phyloP scores from a whole-genome alignment of 305 asterid species.

The Fraxinus velutina region DNA sequence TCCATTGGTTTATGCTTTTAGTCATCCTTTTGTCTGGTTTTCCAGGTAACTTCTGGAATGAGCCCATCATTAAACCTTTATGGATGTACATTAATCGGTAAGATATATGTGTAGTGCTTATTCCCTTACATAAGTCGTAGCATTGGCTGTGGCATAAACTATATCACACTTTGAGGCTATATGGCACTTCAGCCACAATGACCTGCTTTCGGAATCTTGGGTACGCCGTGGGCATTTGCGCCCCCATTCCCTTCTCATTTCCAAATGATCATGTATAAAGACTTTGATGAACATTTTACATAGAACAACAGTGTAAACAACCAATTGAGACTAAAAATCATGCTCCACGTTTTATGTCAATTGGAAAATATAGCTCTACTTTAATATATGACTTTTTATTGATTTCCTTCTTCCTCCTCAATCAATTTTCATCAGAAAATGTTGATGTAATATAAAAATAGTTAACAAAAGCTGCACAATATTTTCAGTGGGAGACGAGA shows the following conservation, averaged over 20 bases:
- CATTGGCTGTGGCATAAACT: background rate
- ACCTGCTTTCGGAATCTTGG: slow-evolving; percentile 13
- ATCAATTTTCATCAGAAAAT: background rate
- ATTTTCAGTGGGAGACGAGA: background rate
- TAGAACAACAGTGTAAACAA: background rate
- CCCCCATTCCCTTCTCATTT: background rate
- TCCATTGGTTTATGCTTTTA: background rate
- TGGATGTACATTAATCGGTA: slow-evolving; percentile 83
- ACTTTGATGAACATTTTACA: background rate
- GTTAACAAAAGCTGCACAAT: background rate
- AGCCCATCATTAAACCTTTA: slow-evolving; percentile 74
- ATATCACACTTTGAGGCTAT: background rate
- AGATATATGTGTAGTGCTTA: slow-evolving; percentile 9
- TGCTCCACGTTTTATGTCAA: background rate
- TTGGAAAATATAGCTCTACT: background rate
- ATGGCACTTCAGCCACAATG: background rate
- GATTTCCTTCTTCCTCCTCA: background rate
- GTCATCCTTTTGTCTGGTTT: slow-evolving; percentile 21
- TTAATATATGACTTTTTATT: background rate
- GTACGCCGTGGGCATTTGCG: background rate
- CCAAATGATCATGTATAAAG: background rate
- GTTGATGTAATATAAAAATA: background rate
- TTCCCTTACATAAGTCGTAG: background rate
- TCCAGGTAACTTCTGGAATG: slow-evolving; percentile 92
- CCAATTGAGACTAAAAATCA: background rate